A percentile compares a stretch with the other conserved stretches of the same genome.
Conservation (phyloP, 306 rosid species). For the Glycine soja region DNA sequence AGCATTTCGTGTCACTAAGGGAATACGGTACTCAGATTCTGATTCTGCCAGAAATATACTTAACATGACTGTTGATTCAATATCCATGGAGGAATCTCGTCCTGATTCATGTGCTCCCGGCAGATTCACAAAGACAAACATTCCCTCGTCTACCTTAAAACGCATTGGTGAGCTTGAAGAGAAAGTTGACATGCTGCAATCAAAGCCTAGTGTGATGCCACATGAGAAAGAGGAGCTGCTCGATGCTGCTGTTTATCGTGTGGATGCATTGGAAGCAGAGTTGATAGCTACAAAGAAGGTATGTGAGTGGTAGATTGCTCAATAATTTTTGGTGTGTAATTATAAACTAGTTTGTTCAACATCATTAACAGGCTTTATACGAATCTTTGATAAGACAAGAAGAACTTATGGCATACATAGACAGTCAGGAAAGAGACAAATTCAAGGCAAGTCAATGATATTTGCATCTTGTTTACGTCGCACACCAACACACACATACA, state of each 20-base stretch:
- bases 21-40: constrained; percentile 41
- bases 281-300: constrained; percentile 82
- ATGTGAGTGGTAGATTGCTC: neutral
- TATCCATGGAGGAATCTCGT: constrained; percentile 52
- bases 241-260: constrained; percentile 82
- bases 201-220: constrained; percentile 75
- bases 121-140: constrained; percentile 47
- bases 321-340: neutral
- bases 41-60: constrained; percentile 42
- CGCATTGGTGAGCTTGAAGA: constrained; percentile 74
- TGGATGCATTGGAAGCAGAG: constrained; percentile 88
- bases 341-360: constrained; percentile 30
- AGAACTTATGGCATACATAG: constrained; percentile 76
- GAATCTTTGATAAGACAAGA: constrained; percentile 85
- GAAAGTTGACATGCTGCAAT: constrained; percentile 66
- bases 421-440: constrained; percentile 58
- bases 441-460: constrained; percentile 54
- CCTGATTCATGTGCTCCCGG: constrained; percentile 53
- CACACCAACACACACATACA: neutral
- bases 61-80: constrained; percentile 44
- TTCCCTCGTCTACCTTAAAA: constrained; percentile 58
- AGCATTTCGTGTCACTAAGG: constrained; percentile 48
- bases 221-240: constrained; percentile 82
- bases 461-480: constrained; percentile 24
- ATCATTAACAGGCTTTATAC: constrained; percentile 65